Conservation (phyloP, 768 basidiomycete genomes). For the Atractiella rhizophila region DNA sequence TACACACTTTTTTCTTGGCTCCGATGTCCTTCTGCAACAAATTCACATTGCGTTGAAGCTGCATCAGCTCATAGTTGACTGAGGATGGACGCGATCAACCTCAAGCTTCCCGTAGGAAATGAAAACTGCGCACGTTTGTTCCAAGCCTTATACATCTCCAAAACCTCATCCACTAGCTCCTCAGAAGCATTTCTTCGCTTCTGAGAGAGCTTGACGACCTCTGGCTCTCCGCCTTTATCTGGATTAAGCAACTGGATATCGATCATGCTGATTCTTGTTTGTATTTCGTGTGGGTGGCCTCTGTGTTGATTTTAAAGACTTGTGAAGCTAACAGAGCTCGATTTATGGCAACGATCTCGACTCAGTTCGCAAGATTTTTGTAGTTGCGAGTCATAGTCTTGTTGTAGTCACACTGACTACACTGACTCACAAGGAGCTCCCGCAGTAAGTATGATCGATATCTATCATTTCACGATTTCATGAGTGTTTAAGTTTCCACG, state of each 20-base stretch:
- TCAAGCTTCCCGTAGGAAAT: background rate
- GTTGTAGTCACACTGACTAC: background rate
- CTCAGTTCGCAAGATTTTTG: too few species aligned
- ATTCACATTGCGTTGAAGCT: slow-evolving; percentile 56
- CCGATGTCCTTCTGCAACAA: slow-evolving; percentile 82
- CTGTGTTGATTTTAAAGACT: too few species aligned
- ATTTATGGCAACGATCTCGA: too few species aligned
- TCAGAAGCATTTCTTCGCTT: slow-evolving; percentile 65
- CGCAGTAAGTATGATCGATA: background rate
- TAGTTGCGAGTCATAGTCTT: background rate
- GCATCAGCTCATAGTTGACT: slow-evolving; percentile 74
- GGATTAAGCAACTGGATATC: slow-evolving; percentile 15
- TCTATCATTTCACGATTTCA: background rate
- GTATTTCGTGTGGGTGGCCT: background rate
- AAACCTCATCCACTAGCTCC: slow-evolving; percentile 79
- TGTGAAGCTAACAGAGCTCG: too few species aligned
- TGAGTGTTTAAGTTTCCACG: too few species aligned
- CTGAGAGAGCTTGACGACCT: slow-evolving; percentile 74
- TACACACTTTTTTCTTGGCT: slow-evolving; percentile 59
- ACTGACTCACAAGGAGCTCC: background rate
- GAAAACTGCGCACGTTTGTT: slow-evolving; percentile 49
- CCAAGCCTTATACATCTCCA: slow-evolving; percentile 78
- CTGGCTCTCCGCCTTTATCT: slow-evolving; percentile 53
- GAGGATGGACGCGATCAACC: background rate
- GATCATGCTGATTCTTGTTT: slow-evolving; percentile 13